A percentile compares a stretch with the other conserved stretches of the same genome.
phyloP scores from a whole-genome alignment of 2,329 filamentous ascomycete species.

The Ceratocystis cubensis region DNA sequence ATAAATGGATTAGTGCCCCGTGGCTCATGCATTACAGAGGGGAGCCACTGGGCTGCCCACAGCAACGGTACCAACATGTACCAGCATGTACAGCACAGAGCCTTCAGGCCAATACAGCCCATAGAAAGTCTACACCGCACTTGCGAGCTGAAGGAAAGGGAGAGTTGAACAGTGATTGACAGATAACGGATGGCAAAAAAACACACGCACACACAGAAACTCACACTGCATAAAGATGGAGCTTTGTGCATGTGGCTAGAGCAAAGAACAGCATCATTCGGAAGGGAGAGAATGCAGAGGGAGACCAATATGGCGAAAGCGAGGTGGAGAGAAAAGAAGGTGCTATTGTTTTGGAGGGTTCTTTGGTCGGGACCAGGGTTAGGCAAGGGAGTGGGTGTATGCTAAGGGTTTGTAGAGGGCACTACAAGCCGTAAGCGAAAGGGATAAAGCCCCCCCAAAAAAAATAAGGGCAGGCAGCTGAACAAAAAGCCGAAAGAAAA shows the following conservation, averaged over 20 bases:
- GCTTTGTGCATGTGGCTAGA: constrained; percentile 3
- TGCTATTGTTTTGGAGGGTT: neutral
- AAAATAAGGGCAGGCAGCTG: neutral
- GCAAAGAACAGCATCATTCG: neutral
- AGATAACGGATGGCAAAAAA: neutral
- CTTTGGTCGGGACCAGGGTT: constrained; percentile 1
- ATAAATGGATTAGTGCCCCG: constrained; percentile 18
- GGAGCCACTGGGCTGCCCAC: constrained; percentile 13
- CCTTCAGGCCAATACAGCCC: neutral
- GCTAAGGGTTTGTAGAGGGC: neutral
- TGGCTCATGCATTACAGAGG: constrained; percentile 22
- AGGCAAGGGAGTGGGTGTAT: neutral
- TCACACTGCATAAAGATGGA: constrained; percentile 9
- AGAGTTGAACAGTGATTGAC: neutral
- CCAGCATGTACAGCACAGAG: too few species aligned
- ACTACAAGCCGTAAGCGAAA: neutral
- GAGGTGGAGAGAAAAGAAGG: neutral
- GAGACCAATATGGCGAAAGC: too few species aligned
- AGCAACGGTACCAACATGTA: neutral
- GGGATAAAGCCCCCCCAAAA: neutral
- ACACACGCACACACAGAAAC: constrained; percentile 3
- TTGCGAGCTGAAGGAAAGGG: constrained; percentile 2
- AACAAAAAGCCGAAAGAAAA: neutral
- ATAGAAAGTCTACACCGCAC: constrained; percentile 18
- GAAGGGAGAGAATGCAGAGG: neutral